Base-by-base conservation (phyloP, 805 yeast species). In the Teunomyces lycoperdinae region DNA sequence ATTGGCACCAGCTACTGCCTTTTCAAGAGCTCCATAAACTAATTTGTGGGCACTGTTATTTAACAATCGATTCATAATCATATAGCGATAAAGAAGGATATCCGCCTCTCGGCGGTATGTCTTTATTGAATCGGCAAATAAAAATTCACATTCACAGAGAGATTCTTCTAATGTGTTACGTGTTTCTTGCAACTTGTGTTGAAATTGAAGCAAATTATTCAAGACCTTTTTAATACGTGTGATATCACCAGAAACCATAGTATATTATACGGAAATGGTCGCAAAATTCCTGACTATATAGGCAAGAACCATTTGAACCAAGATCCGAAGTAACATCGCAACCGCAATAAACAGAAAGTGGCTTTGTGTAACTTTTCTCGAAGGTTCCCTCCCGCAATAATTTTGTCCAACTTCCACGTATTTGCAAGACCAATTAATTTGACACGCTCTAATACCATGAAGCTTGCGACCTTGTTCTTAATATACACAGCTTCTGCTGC, bases 401-500 rank as follows among this genome's bases (percentile, higher is more conserved):
- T 38, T 38, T 38, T 38, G 29, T 38, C 28, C 41, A 38, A 38
- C 27, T 38, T 38, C 30, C 41, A 38, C 41, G 41, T 38, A 38
- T 11, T 10, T 24, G 27, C 41, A 20, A 26, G 30, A 38, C 26
- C 20, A 26, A 26, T 38, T 26, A 26, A 20, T 38, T 38, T 11
- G 27, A 24, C 27, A 38, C 30, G 27, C 39, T 35, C 9, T 35
- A 17, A 26, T 11, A 20, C 32, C 26, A 41, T 41, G 43, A 41
- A 41, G 43, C 32, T 41, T 13, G 28, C 32, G 27, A 42, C 32
- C 13, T 14, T 31, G 11, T 30, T 14, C 35, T 32, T 45, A 40
- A 14, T 49, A 17, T 27, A 43, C 11, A 42, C 50, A 28, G 52
- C 43, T 7, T 53, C 64, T 8, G 82, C 79, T 9, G 92, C 97